Percentiles rank a stretch among this genome's conserved stretches.
These are phyloP conservation scores for Dothistroma septosporum DNA, from an alignment of 2,329 filamentous ascomycete genomes.

Conservation along the genomic window DNA sequence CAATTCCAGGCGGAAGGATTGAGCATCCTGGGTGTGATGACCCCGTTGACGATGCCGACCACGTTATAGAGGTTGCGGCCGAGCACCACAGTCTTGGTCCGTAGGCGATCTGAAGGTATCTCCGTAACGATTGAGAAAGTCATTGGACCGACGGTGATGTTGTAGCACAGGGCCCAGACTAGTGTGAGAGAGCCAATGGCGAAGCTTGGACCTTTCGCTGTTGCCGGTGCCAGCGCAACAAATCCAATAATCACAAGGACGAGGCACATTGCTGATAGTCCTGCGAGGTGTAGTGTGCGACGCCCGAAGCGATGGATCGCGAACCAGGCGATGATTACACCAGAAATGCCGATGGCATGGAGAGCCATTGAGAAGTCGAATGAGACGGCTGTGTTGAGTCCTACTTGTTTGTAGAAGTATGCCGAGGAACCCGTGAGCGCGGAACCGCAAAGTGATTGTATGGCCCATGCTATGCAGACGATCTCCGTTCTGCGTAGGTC, in stretches of 20 bases:
- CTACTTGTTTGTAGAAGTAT: constrained; percentile 38
- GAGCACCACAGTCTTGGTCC: constrained; percentile 29
- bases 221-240: constrained; percentile 17
- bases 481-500: constrained; percentile 38
- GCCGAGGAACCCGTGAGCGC: constrained; percentile 33
- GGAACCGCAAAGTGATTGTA: constrained; percentile 34
- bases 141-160: constrained; percentile 26
- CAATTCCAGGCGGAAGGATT: constrained; percentile 27
- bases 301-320: constrained; percentile 34
- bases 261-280: constrained; percentile 19
- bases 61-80: constrained; percentile 28
- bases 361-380: constrained; percentile 38
- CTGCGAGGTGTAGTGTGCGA: constrained; percentile 34
- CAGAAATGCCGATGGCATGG: constrained; percentile 34
- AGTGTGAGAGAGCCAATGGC: constrained; percentile 24
- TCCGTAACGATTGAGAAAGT: constrained; percentile 29
- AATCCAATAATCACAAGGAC: constrained; percentile 27
- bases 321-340: constrained; percentile 33
- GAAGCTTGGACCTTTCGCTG: constrained; percentile 17
- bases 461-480: constrained; percentile 29
- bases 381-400: constrained; percentile 24
- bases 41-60: constrained; percentile 23
- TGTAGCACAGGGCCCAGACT: constrained; percentile 23
- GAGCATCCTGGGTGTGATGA: constrained; percentile 27
- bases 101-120: constrained; percentile 26